Evolutionary conservation across 2,329 filamentous ascomycete genomes (phyloP).

Genomic region (Sphaceloma murrayae): DNA sequence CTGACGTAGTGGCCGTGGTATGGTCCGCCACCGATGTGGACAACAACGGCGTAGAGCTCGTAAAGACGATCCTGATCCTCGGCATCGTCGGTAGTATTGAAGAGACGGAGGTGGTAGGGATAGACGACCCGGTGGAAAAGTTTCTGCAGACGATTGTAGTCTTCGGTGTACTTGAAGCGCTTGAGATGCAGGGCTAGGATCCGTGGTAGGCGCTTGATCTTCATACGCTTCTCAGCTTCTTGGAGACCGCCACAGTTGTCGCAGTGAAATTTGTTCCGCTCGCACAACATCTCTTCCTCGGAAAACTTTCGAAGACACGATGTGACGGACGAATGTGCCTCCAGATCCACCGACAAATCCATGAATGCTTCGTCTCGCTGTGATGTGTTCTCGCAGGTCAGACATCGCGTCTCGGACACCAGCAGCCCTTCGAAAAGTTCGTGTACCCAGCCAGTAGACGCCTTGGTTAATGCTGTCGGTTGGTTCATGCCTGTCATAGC

Average conservation of each 20-base stretch:
- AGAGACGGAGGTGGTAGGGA: slow-evolving; percentile 89
- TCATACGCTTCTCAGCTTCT: slow-evolving; percentile 98
- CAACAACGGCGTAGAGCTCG: slow-evolving; percentile 92
- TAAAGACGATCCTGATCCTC: slow-evolving; percentile 90
- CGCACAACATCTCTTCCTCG: slow-evolving; percentile 95
- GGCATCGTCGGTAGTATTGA: slow-evolving; percentile 94
- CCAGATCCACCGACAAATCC: slow-evolving; percentile 89
- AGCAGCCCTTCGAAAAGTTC: slow-evolving; percentile 92
- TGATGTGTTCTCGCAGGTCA: slow-evolving; percentile 92
- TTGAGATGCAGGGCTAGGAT: slow-evolving; percentile 90
- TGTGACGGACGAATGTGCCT: slow-evolving; percentile 91
- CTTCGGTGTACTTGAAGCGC: slow-evolving; percentile 96
- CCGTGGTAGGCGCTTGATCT: slow-evolving; percentile 87
- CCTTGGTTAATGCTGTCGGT: slow-evolving; percentile 26
- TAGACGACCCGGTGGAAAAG: slow-evolving; percentile 95
- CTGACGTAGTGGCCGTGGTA: slow-evolving; percentile 98
- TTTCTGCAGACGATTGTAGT: slow-evolving; percentile 86
- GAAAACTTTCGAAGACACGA: slow-evolving; percentile 94
- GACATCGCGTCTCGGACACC: slow-evolving; percentile 90
- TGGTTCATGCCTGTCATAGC: slow-evolving; percentile 21
- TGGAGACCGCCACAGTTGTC: slow-evolving; percentile 94
- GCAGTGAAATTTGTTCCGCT: slow-evolving; percentile 97
- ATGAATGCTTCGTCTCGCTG: slow-evolving; percentile 93
- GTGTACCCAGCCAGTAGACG: slow-evolving; percentile 66
- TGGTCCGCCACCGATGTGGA: slow-evolving; percentile 92